Evolutionary conservation across 192 early-diverging fungal species (phyloP).

Genomic region (Backusella liffmaniae): DNA sequence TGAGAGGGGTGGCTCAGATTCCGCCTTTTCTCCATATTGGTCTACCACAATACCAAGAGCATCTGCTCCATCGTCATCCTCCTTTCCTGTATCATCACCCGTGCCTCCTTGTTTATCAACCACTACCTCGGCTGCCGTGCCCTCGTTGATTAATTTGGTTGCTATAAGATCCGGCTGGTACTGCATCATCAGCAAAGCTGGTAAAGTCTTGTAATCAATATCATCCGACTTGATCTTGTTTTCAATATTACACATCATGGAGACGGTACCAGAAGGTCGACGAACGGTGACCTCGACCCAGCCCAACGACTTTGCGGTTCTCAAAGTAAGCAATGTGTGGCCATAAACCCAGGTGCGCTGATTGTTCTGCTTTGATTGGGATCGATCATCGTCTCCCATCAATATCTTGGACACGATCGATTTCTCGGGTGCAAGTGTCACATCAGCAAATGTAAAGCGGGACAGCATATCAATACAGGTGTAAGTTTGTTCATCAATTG

Average conservation of each 20-base stretch:
- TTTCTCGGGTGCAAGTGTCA: constrained; percentile 57
- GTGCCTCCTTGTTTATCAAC: constrained; percentile 1
- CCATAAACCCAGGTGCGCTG: constrained; percentile 84
- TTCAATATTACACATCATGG: constrained; percentile 67
- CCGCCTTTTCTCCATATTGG: neutral
- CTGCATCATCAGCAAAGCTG: constrained; percentile 53
- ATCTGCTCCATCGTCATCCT: neutral
- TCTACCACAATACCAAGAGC: constrained; percentile 4
- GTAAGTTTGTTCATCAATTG: constrained; percentile 85
- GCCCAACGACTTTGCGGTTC: constrained; percentile 58
- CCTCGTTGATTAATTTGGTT: neutral
- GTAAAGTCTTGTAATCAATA: constrained; percentile 45
- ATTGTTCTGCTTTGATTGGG: constrained; percentile 37
- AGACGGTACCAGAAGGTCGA: constrained; percentile 74
- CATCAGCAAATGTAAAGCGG: constrained; percentile 78
- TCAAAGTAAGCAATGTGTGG: constrained; percentile 79
- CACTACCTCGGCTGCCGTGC: constrained; percentile 2
- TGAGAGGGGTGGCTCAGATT: neutral
- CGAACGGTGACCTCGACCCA: constrained; percentile 85
- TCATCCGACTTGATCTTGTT: constrained; percentile 58
- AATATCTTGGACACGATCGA: constrained; percentile 54
- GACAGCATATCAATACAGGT: constrained; percentile 94
- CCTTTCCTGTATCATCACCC: neutral
- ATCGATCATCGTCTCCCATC: constrained; percentile 33
- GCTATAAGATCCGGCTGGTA: constrained; percentile 40